Evolutionary conservation across 371 early-diverging fungal genomes (phyloP).

Genomic region (Dichotomocladium elegans): DNA sequence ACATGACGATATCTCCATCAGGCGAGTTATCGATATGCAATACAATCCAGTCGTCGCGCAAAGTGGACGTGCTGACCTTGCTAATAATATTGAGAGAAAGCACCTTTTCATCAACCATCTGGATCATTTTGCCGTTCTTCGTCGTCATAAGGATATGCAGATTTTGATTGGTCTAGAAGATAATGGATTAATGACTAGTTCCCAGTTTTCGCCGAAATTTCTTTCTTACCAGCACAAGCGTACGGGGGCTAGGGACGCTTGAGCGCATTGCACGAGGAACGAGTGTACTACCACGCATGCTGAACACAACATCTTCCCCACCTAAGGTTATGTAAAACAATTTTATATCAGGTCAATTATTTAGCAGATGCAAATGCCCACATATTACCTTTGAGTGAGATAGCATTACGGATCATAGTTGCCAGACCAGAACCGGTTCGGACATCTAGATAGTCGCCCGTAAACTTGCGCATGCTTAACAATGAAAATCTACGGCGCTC

Average conservation of each 20-base stretch:
- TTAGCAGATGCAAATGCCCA: conserved; percentile 3
- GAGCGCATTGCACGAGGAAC: conserved; percentile 80
- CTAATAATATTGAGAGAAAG: conserved; percentile 51
- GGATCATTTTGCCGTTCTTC: conserved; percentile 53
- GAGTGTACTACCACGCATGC: conserved; percentile 60
- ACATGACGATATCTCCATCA: conserved; percentile 50
- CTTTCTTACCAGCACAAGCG: conserved; percentile 58
- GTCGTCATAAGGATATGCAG: conserved; percentile 59
- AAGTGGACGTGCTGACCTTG: conserved; percentile 58
- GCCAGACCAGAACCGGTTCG: conserved; percentile 63
- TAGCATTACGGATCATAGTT: conserved; percentile 60
- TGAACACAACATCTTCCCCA: conserved; percentile 64
- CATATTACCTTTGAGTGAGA: conserved; percentile 38
- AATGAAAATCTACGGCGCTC: conserved; percentile 89
- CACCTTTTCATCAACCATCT: conserved; percentile 50
- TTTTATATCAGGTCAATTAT: background rate
- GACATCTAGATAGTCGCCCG: conserved; percentile 90
- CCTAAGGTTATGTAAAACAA: conserved; percentile 10
- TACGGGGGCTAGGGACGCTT: conserved; percentile 73
- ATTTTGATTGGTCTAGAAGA: conserved; percentile 47
- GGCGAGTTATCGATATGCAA: conserved; percentile 61
- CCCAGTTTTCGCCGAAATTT: background rate
- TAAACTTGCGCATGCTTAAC: conserved; percentile 78
- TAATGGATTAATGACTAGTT: background rate
- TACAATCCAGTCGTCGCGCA: conserved; percentile 85